Evolutionary conservation across 2,329 filamentous ascomycete genomes (phyloP), one percentile per base, ranked within the genome.

Genomic region (Cladosporium sp.): DNA sequence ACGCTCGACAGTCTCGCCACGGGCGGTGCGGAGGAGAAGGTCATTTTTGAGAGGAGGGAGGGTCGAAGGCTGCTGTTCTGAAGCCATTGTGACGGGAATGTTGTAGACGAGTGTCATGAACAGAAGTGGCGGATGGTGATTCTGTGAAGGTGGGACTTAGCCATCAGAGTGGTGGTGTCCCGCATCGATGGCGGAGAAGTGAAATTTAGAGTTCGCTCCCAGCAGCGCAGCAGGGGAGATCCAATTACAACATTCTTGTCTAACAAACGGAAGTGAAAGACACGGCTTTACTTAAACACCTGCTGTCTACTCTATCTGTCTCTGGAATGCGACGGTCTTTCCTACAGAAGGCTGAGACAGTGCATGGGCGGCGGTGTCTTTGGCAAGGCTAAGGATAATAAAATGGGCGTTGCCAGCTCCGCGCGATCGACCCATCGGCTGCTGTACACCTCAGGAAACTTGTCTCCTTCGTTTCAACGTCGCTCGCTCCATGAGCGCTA

Each of bases 11-110:
- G 84, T 84, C 72, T 96, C 80, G 68, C 92, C 93, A 79, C 86
- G 82, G 58, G 93, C 93, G 60, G 92, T 88, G 67, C 93, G 83
- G 52, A 98, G 76, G 65, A 98, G 78, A 61, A 97, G 76, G 66
- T 98, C 92, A 71, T 98, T 98, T 73, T 94, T 83, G 68, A 97
- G 73, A 51, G 90, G 88, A 62, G 84, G 82, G 62, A 96, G 96
- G 62, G 16, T 15, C 22, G 43, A 15, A 13, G 35, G 35, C 19
- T 83, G 71, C 22, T 53, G 47, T 38, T 30, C 41, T 15, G 48
- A 30, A 54, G 51, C 41, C 29, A 42, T 18, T 50, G 38, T 22
- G 62, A 65, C 50, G 43, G 51, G 13, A 20, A 42, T 15, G 45
- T 40, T 48, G 45, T 48, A 48, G 20, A 22, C 27, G 36, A 48